Evolutionary conservation across 2,329 filamentous ascomycete genomes (phyloP), one percentile per base, ranked within the genome.

Genomic region (Arthrobotrys pseudoclavata): DNA sequence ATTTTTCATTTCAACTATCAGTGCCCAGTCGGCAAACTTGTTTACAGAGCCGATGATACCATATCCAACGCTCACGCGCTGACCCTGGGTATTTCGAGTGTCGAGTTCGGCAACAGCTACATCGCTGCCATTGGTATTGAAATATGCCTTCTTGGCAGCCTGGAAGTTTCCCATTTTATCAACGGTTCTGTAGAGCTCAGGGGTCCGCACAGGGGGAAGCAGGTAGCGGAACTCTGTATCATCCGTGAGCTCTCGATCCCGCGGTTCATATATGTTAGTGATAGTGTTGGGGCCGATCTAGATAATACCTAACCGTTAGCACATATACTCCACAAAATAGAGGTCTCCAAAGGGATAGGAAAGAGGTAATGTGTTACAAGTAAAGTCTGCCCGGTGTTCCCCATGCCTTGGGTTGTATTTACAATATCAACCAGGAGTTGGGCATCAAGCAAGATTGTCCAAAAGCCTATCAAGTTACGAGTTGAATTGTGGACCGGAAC

Each of bases 1-100:
- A 79, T 89, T 89, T 1, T 89, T 86, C 83, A 96, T 91, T 82
- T 97, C 94, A 0, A 97, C 88, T 1, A 97, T 81, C 2, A 97
- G 85, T 4, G 92, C 89, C 94, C 94, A 97, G 81, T 95, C 89
- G 6, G 92, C 92, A 64, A 96, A 84, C 12, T 79, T 75, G 69
- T 50, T 64, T 0, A 84, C 82, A 4, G 87, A 92, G 66, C 88
- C 86, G 0, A 92, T 89, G 10, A 91, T 86, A 6, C 92, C 92
- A 81, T 90, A 95, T 22, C 94, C 94, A n/a, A 94, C 90, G 10
- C 93, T 91, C 0, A 97, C 92, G 3, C 84, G 82, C 9, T 87
- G 83, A 0, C 87, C 88, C 79, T 93, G 86, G 81, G 97, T 93
- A 80, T 97, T 96, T 7, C 83, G 86, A 0, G 92, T 91, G 4